Percentiles rank a stretch among this genome's conserved stretches.
phyloP scores from a whole-genome alignment of 2,329 filamentous ascomycete genomes.

The Colletotrichum sp. region DNA sequence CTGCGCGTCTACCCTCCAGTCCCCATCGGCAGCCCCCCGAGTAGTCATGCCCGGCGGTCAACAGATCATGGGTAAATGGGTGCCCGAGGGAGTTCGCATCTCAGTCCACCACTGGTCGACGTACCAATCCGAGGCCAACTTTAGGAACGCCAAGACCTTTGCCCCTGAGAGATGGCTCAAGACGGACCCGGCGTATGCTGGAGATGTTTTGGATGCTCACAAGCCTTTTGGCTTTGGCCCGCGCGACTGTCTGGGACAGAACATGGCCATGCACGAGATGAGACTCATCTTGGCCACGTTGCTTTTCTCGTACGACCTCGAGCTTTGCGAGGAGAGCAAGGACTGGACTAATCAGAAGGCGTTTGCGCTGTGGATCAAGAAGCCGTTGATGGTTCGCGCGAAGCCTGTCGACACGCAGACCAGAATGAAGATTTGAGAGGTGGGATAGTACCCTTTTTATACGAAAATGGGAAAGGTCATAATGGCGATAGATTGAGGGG shows the following conservation, averaged over 20 bases:
- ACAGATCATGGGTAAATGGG: slow-evolving; percentile 29
- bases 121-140: slow-evolving; percentile 46
- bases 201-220: slow-evolving; percentile 44
- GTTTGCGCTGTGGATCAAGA: slow-evolving; percentile 10
- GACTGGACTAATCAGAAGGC: slow-evolving; percentile 1
- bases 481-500: not conserved
- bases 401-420: not conserved
- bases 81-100: slow-evolving; percentile 32
- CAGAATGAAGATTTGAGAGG: not conserved
- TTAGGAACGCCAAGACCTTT: slow-evolving; percentile 40
- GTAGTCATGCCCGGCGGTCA: slow-evolving; percentile 35
- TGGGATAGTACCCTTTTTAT: rapidly evolving
- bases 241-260: slow-evolving; percentile 59
- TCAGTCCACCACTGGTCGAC: slow-evolving; percentile 46
- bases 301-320: not conserved
- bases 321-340: not conserved
- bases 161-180: slow-evolving; percentile 8
- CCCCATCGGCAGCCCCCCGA: slow-evolving; percentile 27
- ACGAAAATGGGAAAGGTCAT: rapidly evolving
- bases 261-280: slow-evolving; percentile 59
- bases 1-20: slow-evolving; percentile 42
- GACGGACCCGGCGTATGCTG: not conserved
- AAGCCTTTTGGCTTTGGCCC: slow-evolving; percentile 57
- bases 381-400: not conserved
- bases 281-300: slow-evolving; percentile 43